phyloP scores from a whole-genome alignment of 2,329 filamentous ascomycete species.

The Scorias spongiosa region DNA sequence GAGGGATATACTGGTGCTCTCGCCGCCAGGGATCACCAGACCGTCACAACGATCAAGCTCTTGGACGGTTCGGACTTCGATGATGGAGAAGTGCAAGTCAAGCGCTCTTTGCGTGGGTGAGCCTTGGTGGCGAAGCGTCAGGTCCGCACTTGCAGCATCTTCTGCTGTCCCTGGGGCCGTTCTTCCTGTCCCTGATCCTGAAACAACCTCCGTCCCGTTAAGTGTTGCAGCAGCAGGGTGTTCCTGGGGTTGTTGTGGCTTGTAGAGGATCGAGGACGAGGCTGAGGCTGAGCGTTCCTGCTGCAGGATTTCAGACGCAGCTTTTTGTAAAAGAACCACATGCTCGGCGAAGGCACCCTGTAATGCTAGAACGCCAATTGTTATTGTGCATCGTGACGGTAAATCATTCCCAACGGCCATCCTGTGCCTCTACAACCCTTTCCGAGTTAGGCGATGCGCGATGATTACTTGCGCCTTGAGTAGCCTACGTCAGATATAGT shows the following conservation, averaged over 20 bases:
- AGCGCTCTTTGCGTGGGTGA: neutral
- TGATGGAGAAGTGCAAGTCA: conserved; percentile 40
- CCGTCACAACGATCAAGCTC: conserved; percentile 64
- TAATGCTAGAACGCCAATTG: conserved; percentile 54
- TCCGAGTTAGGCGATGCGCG: neutral
- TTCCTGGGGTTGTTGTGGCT: no score
- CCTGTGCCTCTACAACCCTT: conserved; percentile 3
- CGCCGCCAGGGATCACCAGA: conserved; percentile 81
- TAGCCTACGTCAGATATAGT: no score
- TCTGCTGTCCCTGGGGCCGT: no score
- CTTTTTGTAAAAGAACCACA: conserved; percentile 56
- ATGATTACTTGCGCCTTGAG: no score
- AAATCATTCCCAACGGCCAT: no score
- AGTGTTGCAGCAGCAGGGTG: no score
- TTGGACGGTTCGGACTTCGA: conserved; percentile 62
- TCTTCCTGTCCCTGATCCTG: no score
- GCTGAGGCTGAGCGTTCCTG: conserved; percentile 3
- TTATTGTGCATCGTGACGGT: conserved; percentile 20
- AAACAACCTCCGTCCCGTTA: no score
- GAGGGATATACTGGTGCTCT: conserved; percentile 85
- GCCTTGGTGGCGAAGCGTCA: neutral
- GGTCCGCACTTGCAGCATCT: neutral
- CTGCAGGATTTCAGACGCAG: conserved; percentile 37
- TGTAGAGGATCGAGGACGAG: neutral
- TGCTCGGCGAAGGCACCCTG: conserved; percentile 93